Base-by-base conservation (phyloP, 805 yeast genomes). In the Hanseniaspora singularis region DNA sequence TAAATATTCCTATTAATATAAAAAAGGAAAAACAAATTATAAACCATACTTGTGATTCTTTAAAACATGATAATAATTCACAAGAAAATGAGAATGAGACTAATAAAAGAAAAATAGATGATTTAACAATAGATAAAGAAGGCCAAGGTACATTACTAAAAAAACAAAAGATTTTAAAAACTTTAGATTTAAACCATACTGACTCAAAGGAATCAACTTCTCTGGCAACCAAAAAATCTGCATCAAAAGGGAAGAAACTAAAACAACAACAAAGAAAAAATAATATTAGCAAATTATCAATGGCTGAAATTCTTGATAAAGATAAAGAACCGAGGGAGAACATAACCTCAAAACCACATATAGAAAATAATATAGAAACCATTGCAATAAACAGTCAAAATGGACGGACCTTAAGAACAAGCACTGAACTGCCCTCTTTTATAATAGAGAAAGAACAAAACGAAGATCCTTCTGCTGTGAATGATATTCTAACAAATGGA, bases 241-340 rank as follows among this genome's bases (percentile, higher is more conserved):
- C n/a, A n/a, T n/a, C n/a, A n/a, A n/a, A n/a, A n/a, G n/a, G n/a
- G n/a, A n/a, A n/a, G n/a, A n/a, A n/a, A n/a, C n/a, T n/a, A 27
- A 42, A 20, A 22, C 27, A 27, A 33, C 18, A 9, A 20, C 38
- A n/a, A 18, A 16, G 2, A 22, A 28, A 18, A n/a, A 42, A 15
- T 7, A 28, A 18, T 15, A 42, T 34, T 15, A 42, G 20, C 18
- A 33, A 42, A 34, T 27, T 36, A 15, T 34, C 31, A 18, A 36
- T 42, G 22, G 38, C 36, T 20, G 46, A 42, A 16, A 34, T 42
- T 16, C 20, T 42, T 20, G 20, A 42, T 15, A 42, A 36, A 16
- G 20, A 27, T 11, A 28, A 42, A 15, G 10, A 40, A 27, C 5
- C 26, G n/a, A 18, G 2, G 16, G n/a, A 32, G 15, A 15, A 30